Evolutionary conservation across 768 basidiomycete species (phyloP).

Genomic region (Boletus barrowsii): DNA sequence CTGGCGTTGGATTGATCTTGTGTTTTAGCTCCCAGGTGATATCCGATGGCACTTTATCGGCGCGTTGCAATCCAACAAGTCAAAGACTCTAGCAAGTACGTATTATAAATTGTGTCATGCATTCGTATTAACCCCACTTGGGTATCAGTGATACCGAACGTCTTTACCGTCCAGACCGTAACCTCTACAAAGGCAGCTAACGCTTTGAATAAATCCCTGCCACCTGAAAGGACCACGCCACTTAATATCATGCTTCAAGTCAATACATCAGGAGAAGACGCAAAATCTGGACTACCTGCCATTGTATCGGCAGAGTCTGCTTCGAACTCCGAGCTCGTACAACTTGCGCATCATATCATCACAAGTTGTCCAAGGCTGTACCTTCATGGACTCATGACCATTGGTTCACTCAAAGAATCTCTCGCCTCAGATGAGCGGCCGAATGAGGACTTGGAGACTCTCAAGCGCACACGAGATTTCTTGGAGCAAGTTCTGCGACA

Average conservation of each 20-base stretch:
- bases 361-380: conserved; percentile 68
- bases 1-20: neutral
- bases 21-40: conserved; percentile 69
- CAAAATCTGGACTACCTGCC: conserved; percentile 82
- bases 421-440: conserved; percentile 39
- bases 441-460: conserved; percentile 72
- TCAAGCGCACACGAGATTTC: conserved; percentile 61
- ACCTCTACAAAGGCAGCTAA: conserved; percentile 78
- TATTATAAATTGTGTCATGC: conserved; percentile 4
- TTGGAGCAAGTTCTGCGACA: conserved; percentile 46
- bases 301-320: conserved; percentile 38
- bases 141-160: conserved; percentile 75
- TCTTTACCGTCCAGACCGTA: conserved; percentile 84
- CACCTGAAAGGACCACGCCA: conserved; percentile 49
- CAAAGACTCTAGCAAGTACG: conserved; percentile 80
- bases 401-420: conserved; percentile 79
- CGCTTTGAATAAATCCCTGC: conserved; percentile 71
- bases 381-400: conserved; percentile 93
- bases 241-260: conserved; percentile 88
- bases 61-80: conserved; percentile 89
- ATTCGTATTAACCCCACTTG: conserved; percentile 4
- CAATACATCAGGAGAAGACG: conserved; percentile 92
- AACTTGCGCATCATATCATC: conserved; percentile 71
- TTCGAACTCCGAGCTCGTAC: conserved; percentile 48
- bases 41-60: conserved; percentile 99